Base-by-base conservation (phyloP, 306 rosid species). In the Prunus mira region DNA sequence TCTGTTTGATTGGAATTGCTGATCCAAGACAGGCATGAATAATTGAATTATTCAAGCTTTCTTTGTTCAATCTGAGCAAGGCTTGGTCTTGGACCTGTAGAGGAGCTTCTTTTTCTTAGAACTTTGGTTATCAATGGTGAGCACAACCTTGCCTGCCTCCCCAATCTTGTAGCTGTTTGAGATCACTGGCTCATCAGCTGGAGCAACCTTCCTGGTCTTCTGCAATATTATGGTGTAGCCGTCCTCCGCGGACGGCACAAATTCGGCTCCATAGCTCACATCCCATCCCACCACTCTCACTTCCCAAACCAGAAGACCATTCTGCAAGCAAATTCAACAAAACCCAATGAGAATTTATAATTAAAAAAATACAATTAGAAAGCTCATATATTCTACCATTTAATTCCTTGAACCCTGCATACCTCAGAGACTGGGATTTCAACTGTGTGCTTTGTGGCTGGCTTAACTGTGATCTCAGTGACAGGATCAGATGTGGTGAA, bases 31-130 rank as follows among this genome's bases (percentile, higher is more conserved):
- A 51, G 52, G 68, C n/a, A 56, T 61, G 50, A 34, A 70, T 46
- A 41, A 50, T 32, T 27, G 43, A 1, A 38, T 38, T 38, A 38
- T 22, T 45, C 62, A 60, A 41, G 49, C 46, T 13, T 46, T 24
- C 19, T 51, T 22, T 55, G 38, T 71, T 72, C 34, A 86, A 38
- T 90, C 89, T 7, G 88, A 75, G 51, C 72, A 66, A 78, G 96
- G 75, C 81, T 83, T 92, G 93, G 84, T 82, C 93, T 92, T 95
- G 80, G 83, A 90, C 93, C 98, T 86, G 88, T 90, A 95, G 19
- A 95, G 83, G 74, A 95, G 90, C 84, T 92, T 92, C 96, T 95
- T 95, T 93, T 92, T 95, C 88, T 92, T 95, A 51, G 93, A 90
- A 84, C 89, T 84, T 78, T 86, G 97, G 84, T 92, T 92, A 73